Conservation (phyloP, 2,329 filamentous ascomycete species). For the Diaporthe amygdali region DNA sequence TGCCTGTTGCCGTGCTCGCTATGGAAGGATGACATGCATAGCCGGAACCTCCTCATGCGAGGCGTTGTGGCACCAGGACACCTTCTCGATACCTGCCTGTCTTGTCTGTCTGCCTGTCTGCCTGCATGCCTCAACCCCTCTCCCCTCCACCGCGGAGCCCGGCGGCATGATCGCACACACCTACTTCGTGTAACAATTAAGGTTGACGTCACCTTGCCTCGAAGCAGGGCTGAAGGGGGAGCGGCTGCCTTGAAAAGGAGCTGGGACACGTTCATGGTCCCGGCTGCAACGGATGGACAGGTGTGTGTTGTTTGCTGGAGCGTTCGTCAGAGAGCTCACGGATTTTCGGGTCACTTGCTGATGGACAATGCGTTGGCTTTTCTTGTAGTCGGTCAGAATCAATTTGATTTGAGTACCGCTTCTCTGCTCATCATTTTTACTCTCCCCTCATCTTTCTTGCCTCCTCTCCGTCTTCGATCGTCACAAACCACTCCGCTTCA, state of each 20-base stretch:
- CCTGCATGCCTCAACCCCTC: neutral
- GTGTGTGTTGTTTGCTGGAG: neutral
- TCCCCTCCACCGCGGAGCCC: neutral
- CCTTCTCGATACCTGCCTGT: neutral
- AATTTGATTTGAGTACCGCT: neutral
- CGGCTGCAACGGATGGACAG: neutral
- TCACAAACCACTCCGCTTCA: neutral
- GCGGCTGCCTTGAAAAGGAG: neutral
- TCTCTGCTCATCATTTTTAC: neutral
- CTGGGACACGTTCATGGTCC: neutral
- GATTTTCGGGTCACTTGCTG: neutral
- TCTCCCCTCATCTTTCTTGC: neutral
- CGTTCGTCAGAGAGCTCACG: neutral
- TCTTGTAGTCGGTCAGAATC: neutral
- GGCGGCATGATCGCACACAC: neutral
- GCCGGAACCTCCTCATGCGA: neutral
- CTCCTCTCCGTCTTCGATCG: neutral
- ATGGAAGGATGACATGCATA: neutral
- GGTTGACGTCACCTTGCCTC: slow-evolving; percentile 16
- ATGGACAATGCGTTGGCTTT: neutral
- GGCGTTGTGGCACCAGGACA: neutral
- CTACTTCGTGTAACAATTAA: neutral
- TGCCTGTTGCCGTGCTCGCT: neutral
- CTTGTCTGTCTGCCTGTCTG: neutral
- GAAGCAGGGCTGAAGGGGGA: slow-evolving; percentile 2